Evolutionary conservation across 2,329 filamentous ascomycete genomes (phyloP).

Genomic region (Chaetomiaceae sp.): DNA sequence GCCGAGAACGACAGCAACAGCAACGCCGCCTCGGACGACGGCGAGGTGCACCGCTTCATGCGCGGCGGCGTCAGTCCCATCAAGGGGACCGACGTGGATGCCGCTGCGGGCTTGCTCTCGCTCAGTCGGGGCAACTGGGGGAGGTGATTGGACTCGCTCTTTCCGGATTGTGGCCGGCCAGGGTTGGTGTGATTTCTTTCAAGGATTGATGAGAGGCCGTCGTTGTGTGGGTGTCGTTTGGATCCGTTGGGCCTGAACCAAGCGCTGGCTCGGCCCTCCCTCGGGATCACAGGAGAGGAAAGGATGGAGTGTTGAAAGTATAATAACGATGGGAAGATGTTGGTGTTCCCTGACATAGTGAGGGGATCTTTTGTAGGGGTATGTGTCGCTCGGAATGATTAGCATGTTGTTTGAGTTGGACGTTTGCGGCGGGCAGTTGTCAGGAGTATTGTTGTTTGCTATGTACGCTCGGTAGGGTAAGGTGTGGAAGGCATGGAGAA

Average conservation of each 20-base stretch:
- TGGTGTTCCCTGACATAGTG: too few species aligned
- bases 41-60: constrained; percentile 73
- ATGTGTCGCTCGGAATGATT: too few species aligned
- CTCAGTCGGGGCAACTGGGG: constrained; percentile 83
- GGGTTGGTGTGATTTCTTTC: too few species aligned
- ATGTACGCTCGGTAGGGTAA: too few species aligned
- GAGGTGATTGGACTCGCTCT: constrained; percentile 49
- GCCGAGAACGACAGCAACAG: constrained; percentile 46
- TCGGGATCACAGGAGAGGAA: too few species aligned
- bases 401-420: too few species aligned
- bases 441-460: too few species aligned
- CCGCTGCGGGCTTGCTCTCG: constrained; percentile 81
- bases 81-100: constrained; percentile 79
- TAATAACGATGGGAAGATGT: not conserved
- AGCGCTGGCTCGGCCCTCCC: not conserved
- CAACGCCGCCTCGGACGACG: not conserved
- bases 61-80: constrained; percentile 58
- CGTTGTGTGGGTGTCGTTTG: not conserved
- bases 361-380: too few species aligned
- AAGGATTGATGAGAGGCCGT: too few species aligned
- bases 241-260: not conserved
- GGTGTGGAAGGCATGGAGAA: too few species aligned
- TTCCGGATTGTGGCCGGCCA: too few species aligned
- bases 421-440: too few species aligned
- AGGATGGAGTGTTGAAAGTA: not conserved